Conservation (phyloP, 2,329 filamentous ascomycete species). For the Leptographium procerum region DNA sequence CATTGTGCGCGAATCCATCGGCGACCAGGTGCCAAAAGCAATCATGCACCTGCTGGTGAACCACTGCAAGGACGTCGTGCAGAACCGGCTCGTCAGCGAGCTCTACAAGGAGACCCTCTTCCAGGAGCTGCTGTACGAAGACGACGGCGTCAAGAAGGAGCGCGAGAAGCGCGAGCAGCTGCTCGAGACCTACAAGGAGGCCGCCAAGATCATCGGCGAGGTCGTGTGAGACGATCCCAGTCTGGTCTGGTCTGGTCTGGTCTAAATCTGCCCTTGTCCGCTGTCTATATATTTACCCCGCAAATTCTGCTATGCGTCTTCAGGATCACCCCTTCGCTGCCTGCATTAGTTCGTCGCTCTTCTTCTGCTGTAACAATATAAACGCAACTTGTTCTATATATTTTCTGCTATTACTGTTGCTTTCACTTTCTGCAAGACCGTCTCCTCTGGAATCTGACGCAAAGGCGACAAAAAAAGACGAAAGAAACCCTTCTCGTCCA, state of each 20-base stretch:
- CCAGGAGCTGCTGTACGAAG: conserved; percentile 88
- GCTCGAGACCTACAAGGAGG: conserved; percentile 90
- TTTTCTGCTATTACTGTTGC: too few relatives aligned
- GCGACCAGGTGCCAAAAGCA: conserved; percentile 95
- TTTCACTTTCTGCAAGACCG: not conserved
- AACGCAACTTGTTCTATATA: not conserved
- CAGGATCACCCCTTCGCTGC: not conserved
- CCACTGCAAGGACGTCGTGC: conserved; percentile 94
- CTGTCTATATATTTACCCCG: not conserved
- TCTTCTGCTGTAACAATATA: not conserved
- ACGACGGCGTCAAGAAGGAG: conserved; percentile 78
- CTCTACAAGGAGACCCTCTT: conserved; percentile 89
- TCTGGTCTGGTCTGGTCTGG: not conserved
- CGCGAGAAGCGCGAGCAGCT: conserved; percentile 93
- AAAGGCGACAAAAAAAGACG: not conserved
- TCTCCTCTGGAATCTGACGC: not conserved
- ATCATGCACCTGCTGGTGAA: conserved; percentile 99
- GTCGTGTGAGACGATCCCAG: conserved; percentile 66
- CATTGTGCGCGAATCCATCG: conserved; percentile 96
- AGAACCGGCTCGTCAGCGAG: conserved; percentile 91
- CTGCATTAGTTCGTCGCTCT: not conserved
- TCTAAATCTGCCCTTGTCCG: not conserved
- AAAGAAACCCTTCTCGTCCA: too few relatives aligned
- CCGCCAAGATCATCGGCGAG: conserved; percentile 95
- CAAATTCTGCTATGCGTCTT: not conserved